Evolutionary conservation across 768 basidiomycete genomes (phyloP).

Genomic region (Lentinula raphanica): DNA sequence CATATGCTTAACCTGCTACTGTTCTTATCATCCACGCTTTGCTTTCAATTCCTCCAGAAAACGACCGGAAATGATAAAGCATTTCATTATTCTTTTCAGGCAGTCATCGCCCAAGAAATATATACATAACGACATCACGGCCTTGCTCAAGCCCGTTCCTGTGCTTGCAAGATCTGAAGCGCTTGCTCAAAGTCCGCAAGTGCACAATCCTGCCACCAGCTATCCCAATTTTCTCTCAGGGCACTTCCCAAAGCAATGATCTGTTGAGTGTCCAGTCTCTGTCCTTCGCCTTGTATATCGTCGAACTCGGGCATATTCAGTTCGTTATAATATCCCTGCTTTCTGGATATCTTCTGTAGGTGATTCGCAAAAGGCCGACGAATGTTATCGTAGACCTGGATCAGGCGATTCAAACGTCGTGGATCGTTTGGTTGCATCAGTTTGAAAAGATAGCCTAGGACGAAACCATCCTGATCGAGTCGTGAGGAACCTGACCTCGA

Average conservation of each 20-base stretch:
- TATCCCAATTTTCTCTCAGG: not conserved
- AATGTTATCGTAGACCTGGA: constrained; percentile 23
- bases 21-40: too few relatives aligned
- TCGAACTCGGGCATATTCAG: constrained; percentile 11
- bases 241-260: not conserved
- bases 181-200: not conserved
- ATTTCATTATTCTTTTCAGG: too few relatives aligned
- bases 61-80: too few relatives aligned
- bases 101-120: too few relatives aligned
- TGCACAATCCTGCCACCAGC: constrained; percentile 2
- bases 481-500: not conserved
- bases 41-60: too few relatives aligned
- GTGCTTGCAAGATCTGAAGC: not conserved
- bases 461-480: constrained; percentile 28
- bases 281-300: not conserved
- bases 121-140: too few relatives aligned
- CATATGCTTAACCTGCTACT: too few relatives aligned
- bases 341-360: constrained; percentile 1
- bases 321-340: constrained; percentile 7
- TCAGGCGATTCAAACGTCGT: constrained; percentile 13
- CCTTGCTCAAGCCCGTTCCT: too few relatives aligned
- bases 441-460: constrained; percentile 24
- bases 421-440: constrained; percentile 1
- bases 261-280: not conserved
- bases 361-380: constrained; percentile 22